Base-by-base conservation (phyloP, 768 basidiomycete species). In the Russula brevipes region DNA sequence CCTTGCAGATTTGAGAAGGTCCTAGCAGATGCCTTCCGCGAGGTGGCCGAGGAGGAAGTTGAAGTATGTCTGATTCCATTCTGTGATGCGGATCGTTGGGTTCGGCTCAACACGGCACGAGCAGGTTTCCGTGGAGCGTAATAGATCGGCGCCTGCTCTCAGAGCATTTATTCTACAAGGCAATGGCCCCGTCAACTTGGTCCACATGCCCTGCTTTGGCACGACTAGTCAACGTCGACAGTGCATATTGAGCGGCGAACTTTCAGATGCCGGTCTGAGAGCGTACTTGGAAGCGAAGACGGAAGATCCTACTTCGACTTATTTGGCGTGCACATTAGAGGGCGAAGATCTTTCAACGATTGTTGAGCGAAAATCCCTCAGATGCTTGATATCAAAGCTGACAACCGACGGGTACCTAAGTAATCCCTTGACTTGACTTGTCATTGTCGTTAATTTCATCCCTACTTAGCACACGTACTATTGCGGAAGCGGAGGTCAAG, bases 101-200 rank as follows among this genome's bases (percentile, higher is more conserved):
- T 54, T 52, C 7, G 24, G 50, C 33, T 46, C 38, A 41, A 46
- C 19, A 51, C 33, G 16, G 1, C 16, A 11, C 31, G 36, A 44
- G 5, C 44, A 57, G 65, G n/a, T 60, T 11, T 68, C 70, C 41
- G 56, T 74, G 11, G 60, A 61, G 17, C 73, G 77, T 35, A 78
- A 78, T 63, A 72, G 68, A n/a, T 67, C 74, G 59, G 66, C 63
- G 8, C 72, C 73, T 1, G 70, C 72, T 39, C 55, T 66, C 4
- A 76, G 77, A 54, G 69, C 57, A 3, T 80, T 80, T 69, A 59
- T 78, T 58, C 64, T 79, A 55, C 76, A 77, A 39, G 77, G 78
- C 4, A 72, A 70, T 12, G 70, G 73, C 30, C 65, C 68, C 36
- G 33, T 75, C 16, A 74, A 70, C 61, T 72, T 78, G 38, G 72